Evolutionary conservation across 805 yeast genomes (phyloP).

Genomic region (Teunomyces barrocoloradensis): DNA sequence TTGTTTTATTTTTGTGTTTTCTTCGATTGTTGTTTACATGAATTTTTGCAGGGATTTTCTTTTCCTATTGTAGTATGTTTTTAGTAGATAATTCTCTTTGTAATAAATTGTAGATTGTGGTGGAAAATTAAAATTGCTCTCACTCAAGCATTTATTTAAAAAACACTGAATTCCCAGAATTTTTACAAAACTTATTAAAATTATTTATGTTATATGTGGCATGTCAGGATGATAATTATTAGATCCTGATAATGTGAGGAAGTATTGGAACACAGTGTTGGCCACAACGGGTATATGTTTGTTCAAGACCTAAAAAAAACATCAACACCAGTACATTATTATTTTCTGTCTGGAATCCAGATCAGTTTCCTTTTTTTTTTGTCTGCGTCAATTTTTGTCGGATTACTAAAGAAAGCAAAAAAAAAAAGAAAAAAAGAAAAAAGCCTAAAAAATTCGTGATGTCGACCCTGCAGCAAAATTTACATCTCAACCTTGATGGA

Average conservation of each 20-base stretch:
- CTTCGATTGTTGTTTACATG: too few relatives aligned
- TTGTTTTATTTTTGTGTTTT: not conserved
- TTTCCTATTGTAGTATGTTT: too few relatives aligned
- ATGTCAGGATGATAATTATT: not conserved
- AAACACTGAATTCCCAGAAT: not conserved
- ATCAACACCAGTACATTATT: not conserved
- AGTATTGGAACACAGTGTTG: too few relatives aligned
- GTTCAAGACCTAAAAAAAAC: not conserved
- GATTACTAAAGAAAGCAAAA: not conserved
- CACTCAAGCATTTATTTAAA: not conserved
- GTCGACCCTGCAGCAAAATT: not conserved
- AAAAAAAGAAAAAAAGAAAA: not conserved
- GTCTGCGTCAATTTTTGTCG: not conserved
- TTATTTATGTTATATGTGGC: not conserved
- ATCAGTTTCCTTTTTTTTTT: not conserved
- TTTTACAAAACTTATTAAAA: not conserved
- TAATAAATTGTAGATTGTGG: not conserved
- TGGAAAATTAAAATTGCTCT: not conserved
- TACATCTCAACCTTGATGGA: slow-evolving; percentile 17
- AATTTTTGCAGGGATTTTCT: too few relatives aligned
- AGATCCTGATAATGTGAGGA: not conserved
- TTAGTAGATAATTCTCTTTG: too few relatives aligned
- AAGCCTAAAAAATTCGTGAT: not conserved
- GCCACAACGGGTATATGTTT: too few relatives aligned
- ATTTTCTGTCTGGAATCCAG: not conserved